phyloP scores from a whole-genome alignment of 116 monocot species.

The Trichopus zeylanicus region DNA sequence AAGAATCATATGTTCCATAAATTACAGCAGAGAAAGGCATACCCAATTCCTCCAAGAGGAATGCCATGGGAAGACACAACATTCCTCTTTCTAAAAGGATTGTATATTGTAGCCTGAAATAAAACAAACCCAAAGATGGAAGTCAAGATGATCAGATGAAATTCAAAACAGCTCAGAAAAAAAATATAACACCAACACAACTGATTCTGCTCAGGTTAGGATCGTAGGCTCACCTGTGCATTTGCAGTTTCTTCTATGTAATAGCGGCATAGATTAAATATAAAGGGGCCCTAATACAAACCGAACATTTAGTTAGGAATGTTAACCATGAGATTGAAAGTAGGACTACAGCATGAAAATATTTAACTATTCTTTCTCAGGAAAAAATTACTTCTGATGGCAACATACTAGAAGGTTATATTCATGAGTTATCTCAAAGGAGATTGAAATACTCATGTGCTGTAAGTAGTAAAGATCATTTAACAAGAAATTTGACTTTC shows the following conservation, averaged over 20 bases:
- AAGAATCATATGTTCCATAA: neutral
- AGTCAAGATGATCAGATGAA: neutral
- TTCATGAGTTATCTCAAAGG: no score
- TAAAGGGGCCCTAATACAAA: neutral
- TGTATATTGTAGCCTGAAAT: conserved; percentile 31
- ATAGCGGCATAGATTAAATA: neutral
- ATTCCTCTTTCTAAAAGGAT: conserved; percentile 37
- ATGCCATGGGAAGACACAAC: conserved; percentile 43
- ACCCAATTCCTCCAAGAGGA: conserved; percentile 73
- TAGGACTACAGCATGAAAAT: no score
- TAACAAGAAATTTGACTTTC: no score
- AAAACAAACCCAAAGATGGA: neutral
- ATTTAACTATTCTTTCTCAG: neutral
- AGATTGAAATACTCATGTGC: no score
- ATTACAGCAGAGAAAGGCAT: neutral
- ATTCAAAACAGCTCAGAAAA: neutral
- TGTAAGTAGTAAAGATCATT: no score
- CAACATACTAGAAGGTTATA: no score
- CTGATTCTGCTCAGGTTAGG: no score
- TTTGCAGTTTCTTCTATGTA: conserved; percentile 17
- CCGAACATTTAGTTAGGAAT: neutral
- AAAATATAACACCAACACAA: neutral
- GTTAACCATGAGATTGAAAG: neutral
- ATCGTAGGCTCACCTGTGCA: conserved; percentile 29
- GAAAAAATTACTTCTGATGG: no score